Percentiles rank a stretch among this genome's conserved stretches.
Conservation (phyloP, 495 filamentous ascomycete genomes). For the Aspergillus avenaceus region DNA sequence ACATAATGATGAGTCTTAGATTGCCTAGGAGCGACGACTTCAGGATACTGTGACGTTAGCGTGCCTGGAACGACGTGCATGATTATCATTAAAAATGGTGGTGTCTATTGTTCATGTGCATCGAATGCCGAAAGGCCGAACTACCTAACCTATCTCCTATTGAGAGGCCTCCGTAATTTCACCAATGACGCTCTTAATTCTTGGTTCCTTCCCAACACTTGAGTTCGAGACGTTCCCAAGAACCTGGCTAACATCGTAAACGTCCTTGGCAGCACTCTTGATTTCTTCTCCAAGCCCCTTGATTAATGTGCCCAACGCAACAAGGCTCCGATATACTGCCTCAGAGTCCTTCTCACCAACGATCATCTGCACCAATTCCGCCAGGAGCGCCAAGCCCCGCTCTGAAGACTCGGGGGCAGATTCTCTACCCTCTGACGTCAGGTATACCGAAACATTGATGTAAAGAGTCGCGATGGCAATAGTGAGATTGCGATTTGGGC, state of each 20-base stretch:
- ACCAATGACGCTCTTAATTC: conserved; percentile 43
- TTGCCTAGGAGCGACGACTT: not conserved
- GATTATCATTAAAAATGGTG: conserved; percentile 7
- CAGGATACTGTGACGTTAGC: no score
- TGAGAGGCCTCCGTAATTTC: conserved; percentile 39
- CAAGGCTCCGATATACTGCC: conserved; percentile 75
- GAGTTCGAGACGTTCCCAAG: conserved; percentile 31
- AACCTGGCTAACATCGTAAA: conserved; percentile 39
- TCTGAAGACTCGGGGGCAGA: conserved; percentile 46
- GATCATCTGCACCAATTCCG: conserved; percentile 60
- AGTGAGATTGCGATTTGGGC: conserved; percentile 73
- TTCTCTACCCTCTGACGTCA: conserved; percentile 36
- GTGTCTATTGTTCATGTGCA: conserved; percentile 5
- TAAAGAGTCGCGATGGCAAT: conserved; percentile 78
- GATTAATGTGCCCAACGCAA: conserved; percentile 73
- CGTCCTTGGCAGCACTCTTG: conserved; percentile 43
- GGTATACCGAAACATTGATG: conserved; percentile 77
- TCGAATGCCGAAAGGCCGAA: not conserved
- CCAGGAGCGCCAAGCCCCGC: conserved; percentile 55
- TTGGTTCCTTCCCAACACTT: conserved; percentile 43
- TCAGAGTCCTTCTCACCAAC: conserved; percentile 68
- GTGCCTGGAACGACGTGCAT: no score
- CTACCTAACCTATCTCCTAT: not conserved
- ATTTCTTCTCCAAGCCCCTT: conserved; percentile 42
- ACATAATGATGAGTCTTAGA: not conserved